These are phyloP conservation scores for Coniochaeta sp. DNA, from an alignment of 2,329 filamentous ascomycete genomes.

Conservation along the genomic window DNA sequence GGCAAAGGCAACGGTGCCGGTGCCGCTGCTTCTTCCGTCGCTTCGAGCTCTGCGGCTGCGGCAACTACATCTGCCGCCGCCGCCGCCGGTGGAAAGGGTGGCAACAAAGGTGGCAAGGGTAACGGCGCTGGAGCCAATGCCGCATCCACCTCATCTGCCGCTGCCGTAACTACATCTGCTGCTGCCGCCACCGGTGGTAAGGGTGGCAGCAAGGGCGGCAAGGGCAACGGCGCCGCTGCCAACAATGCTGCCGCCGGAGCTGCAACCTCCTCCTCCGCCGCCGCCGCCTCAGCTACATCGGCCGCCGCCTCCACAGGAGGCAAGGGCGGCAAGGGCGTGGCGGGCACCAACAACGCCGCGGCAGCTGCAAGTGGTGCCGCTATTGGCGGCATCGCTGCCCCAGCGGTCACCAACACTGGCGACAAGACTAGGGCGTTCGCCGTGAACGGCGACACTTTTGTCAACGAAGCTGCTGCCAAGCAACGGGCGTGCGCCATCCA, in stretches of 20 bases:
- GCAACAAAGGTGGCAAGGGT: slow-evolving; percentile 4
- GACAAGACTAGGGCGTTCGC: slow-evolving; percentile 43
- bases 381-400: slow-evolving; percentile 44
- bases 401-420: slow-evolving; percentile 39
- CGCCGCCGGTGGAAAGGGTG: neutral
- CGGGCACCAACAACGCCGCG: slow-evolving; percentile 4
- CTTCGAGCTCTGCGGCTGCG: neutral
- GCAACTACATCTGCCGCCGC: neutral
- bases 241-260: slow-evolving; percentile 2
- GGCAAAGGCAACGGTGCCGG: neutral
- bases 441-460: slow-evolving; percentile 51
- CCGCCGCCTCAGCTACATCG: slow-evolving; percentile 2
- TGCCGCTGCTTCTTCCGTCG: slow-evolving; percentile 2
- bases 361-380: slow-evolving; percentile 1
- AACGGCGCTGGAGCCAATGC: neutral
- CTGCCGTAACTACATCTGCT: neutral
- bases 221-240: neutral
- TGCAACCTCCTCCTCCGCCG: neutral
- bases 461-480: slow-evolving; percentile 44
- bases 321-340: slow-evolving; percentile 5
- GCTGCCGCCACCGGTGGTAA: neutral
- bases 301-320: neutral
- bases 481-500: slow-evolving; percentile 57
- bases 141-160: neutral
- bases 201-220: neutral